Base-by-base conservation (phyloP, 176 grass and related monocot species). In the Paspalum vaginatum region DNA sequence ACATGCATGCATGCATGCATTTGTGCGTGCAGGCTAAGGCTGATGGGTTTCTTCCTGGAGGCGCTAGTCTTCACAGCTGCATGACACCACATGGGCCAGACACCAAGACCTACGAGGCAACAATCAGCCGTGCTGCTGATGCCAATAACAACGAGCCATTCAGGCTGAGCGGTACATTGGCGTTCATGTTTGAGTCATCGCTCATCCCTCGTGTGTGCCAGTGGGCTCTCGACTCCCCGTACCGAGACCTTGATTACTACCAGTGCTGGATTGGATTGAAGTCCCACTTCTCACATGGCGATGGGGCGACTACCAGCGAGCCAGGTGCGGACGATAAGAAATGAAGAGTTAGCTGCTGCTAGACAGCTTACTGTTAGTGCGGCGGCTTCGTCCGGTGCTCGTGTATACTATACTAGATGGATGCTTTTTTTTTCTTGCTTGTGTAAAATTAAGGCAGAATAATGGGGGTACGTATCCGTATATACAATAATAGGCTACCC, bases 1-100 rank as follows among this genome's bases (percentile, higher is more conserved):
- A n/a, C n/a, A n/a, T n/a, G n/a, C n/a, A n/a, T 60, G 22, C 9
- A 24, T 32, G 6, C 11, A 8, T n/a, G 21, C 45, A 41, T 15
- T 25, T 37, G 2, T 69, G 9, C 39, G 42, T 74, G 55, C 85
- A 98, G 92, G 95, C 95, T 27, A 98, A 98, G 87, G 92, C 88
- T 2, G 95, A 95, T 49, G 95, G 95, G 17, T 98, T 98, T 78
- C 86, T 95, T 26, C 95, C 92, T 13, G 95, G 95, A 45, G 92
- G 90, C 49, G 92, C 95, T n/a, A 98, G 95, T 38, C 95, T 95
- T 26, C 92, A 95, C 68, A 95, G 86, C 45, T 95, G 92, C 86
- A 98, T 95, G 95, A 98, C 90, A 37, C 95, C 95, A 11, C 95
- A 98, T 74, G 95, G 95, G 21, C 92, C 95, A n/a, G 95, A 98